Evolutionary conservation across 176 grass and related monocot genomes (phyloP).

Genomic region (Oryza glaberrima): DNA sequence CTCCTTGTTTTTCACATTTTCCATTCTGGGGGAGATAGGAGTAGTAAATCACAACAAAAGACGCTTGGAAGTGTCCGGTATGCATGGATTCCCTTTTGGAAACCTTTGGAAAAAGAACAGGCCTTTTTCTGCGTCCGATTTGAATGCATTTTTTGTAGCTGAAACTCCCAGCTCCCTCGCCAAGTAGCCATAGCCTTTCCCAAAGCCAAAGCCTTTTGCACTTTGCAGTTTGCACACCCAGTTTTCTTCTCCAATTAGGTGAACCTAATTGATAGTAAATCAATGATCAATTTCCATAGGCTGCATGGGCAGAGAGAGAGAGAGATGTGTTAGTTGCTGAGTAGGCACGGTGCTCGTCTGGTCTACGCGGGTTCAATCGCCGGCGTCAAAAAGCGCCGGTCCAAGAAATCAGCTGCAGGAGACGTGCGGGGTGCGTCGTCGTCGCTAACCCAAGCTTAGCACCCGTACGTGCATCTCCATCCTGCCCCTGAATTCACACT

Average conservation of each 20-base stretch:
- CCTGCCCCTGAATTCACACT: neutral
- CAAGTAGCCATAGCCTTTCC: neutral
- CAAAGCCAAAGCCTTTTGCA: neutral
- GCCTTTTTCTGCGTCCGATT: neutral
- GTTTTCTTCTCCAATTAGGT: conserved; percentile 2
- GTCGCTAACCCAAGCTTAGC: neutral
- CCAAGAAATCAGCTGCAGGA: conserved; percentile 43
- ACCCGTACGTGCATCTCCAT: neutral
- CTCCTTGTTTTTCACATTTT: neutral
- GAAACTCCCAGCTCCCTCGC: neutral
- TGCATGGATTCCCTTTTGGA: neutral
- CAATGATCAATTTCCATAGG: neutral
- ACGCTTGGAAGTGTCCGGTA: conserved; percentile 2
- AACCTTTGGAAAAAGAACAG: neutral
- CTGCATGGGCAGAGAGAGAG: neutral
- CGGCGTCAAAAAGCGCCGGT: conserved; percentile 31
- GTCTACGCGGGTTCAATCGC: conserved; percentile 29
- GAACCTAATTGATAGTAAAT: neutral
- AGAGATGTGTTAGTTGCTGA: neutral
- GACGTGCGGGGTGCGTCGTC: conserved; percentile 30
- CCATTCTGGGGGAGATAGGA: neutral
- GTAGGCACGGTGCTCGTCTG: neutral
- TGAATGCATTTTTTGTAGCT: neutral
- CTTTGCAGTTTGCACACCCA: no score
- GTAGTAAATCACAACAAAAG: conserved; percentile 3